A percentile compares a stretch with the other conserved stretches of the same genome.
Conservation (phyloP, 2,329 filamentous ascomycete species). For the Calonectria ilicicola region DNA sequence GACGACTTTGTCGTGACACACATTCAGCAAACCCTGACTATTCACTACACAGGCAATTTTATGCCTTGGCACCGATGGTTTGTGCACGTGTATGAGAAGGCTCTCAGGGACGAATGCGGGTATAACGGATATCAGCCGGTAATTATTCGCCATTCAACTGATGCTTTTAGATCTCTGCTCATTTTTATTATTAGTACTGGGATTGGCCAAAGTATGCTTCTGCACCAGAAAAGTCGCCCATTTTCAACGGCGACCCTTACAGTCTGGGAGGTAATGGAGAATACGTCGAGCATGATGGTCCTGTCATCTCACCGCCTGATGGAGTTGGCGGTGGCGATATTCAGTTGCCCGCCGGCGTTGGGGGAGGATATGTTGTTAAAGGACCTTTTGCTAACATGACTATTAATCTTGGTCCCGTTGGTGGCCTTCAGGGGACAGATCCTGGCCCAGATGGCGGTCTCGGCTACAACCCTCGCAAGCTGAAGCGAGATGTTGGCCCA, state of each 20-base stretch:
- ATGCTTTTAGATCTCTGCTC: not conserved
- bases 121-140: not conserved
- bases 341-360: slow-evolving; percentile 49
- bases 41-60: not conserved
- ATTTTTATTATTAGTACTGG: slow-evolving; percentile 50
- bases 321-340: slow-evolving; percentile 39
- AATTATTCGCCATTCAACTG: not conserved
- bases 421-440: slow-evolving; percentile 36
- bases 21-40: not conserved
- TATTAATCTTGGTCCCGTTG: slow-evolving; percentile 49
- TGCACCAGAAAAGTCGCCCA: slow-evolving; percentile 57
- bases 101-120: not conserved
- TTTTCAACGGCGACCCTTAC: slow-evolving; percentile 64
- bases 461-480: slow-evolving; percentile 51
- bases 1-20: not conserved
- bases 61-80: not conserved
- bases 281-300: slow-evolving; percentile 46
- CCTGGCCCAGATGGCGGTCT: slow-evolving; percentile 48
- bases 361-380: slow-evolving; percentile 63
- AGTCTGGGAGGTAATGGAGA: slow-evolving; percentile 60
- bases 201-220: slow-evolving; percentile 61
- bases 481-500: slow-evolving; percentile 46
- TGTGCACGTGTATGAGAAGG: not conserved
- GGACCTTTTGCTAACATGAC: slow-evolving; percentile 57
- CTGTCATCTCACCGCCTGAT: slow-evolving; percentile 43